These are phyloP conservation scores for Erodium texanum DNA, from an alignment of 441 rosid genomes.

Conservation along the genomic window DNA sequence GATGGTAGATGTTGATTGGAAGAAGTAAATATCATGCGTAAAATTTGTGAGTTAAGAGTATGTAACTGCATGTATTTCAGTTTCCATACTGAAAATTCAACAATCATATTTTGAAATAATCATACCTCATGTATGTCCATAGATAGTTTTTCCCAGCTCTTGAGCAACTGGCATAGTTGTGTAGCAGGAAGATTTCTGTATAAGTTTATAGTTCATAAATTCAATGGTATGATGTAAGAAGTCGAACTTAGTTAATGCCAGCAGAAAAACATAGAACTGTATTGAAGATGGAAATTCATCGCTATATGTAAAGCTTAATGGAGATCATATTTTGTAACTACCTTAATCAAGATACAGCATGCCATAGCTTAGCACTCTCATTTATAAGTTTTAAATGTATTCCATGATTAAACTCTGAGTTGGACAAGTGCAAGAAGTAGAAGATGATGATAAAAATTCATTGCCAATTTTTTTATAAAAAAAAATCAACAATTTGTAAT, in stretches of 20 bases:
- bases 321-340: background rate
- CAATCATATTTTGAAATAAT: background rate
- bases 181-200: constrained; percentile 64
- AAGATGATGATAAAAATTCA: background rate
- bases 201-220: constrained; percentile 20
- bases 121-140: constrained; percentile 52
- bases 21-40: too few relatives aligned
- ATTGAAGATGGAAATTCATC: background rate
- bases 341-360: background rate
- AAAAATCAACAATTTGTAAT: background rate
- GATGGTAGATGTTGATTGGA: too few relatives aligned
- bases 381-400: background rate
- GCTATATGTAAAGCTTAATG: constrained; percentile 1
- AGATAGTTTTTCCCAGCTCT: constrained; percentile 59
- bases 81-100: too few relatives aligned
- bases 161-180: constrained; percentile 42
- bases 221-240: constrained; percentile 2
- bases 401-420: background rate
- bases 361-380: background rate
- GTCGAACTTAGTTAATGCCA: background rate
- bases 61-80: too few relatives aligned
- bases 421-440: background rate
- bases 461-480: background rate
- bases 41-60: too few relatives aligned
- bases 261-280: background rate